phyloP scores from a whole-genome alignment of 495 filamentous ascomycete genomes.

The Friedmanniomyces endolithicus region DNA sequence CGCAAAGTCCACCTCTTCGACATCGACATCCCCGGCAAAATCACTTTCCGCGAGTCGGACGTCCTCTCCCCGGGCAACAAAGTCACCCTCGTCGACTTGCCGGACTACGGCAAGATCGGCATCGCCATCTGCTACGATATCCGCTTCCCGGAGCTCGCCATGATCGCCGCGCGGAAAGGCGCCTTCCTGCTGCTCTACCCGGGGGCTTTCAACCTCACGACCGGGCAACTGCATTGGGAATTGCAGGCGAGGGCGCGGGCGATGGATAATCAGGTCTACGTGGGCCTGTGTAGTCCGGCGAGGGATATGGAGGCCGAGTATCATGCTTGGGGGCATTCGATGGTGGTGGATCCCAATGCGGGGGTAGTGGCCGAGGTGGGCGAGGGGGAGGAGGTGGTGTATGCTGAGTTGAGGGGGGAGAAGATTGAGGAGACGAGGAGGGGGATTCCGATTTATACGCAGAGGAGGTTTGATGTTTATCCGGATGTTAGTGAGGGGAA shows the following conservation, averaged over 20 bases:
- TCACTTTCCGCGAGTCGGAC: constrained; percentile 80
- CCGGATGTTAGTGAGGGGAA: constrained; percentile 64
- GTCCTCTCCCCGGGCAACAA: constrained; percentile 73
- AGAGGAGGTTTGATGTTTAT: constrained; percentile 93
- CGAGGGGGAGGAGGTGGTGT: constrained; percentile 63
- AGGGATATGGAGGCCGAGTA: constrained; percentile 67
- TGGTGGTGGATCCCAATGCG: constrained; percentile 85
- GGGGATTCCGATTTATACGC: constrained; percentile 70
- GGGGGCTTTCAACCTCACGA: constrained; percentile 90
- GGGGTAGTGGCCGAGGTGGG: constrained; percentile 59
- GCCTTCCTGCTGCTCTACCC: constrained; percentile 82
- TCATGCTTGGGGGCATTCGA: constrained; percentile 81
- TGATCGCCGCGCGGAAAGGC: constrained; percentile 70
- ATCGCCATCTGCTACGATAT: constrained; percentile 96
- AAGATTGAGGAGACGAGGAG: constrained; percentile 65
- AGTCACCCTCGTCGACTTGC: constrained; percentile 68
- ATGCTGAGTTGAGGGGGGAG: constrained; percentile 57
- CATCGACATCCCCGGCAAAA: constrained; percentile 92
- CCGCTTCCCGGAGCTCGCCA: constrained; percentile 88
- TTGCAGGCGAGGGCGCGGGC: constrained; percentile 72
- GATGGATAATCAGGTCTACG: constrained; percentile 90
- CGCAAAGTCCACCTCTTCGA: constrained; percentile 98
- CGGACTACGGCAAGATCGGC: constrained; percentile 72
- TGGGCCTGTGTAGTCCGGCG: constrained; percentile 83
- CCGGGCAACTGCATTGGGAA: constrained; percentile 83